phyloP scores from a whole-genome alignment of 169 alveolate species.

The Plasmodium relictum region DNA sequence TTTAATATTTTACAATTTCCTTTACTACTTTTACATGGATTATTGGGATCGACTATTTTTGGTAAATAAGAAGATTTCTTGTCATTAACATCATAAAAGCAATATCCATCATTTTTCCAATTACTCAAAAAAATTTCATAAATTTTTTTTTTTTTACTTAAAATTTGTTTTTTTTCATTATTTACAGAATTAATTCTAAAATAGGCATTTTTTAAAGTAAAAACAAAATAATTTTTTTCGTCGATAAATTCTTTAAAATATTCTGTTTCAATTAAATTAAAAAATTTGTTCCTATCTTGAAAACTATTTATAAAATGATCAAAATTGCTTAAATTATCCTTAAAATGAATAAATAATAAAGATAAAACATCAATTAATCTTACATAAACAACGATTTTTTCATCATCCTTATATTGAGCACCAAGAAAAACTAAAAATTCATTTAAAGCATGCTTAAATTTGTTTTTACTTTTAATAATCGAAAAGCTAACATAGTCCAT shows the following conservation, averaged over 20 bases:
- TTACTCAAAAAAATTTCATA: constrained; percentile 53
- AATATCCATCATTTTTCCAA: constrained; percentile 72
- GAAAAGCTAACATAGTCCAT: constrained; percentile 57
- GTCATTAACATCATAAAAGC: constrained; percentile 41
- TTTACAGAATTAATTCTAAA: constrained; percentile 3
- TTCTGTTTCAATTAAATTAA: constrained; percentile 70
- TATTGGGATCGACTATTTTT: constrained; percentile 23
- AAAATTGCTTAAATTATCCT: constrained; percentile 52
- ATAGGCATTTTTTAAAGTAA: constrained; percentile 37
- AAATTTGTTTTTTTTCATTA: constrained; percentile 37
- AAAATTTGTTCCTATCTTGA: constrained; percentile 68
- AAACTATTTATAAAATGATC: constrained; percentile 65
- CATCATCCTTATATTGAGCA: constrained; percentile 55
- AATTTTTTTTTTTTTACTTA: constrained; percentile 51
- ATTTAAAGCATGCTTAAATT: constrained; percentile 31
- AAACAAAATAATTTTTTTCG: constrained; percentile 52
- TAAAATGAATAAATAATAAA: constrained; percentile 40
- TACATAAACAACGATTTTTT: constrained; percentile 48
- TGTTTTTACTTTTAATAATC: constrained; percentile 44
- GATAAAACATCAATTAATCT: constrained; percentile 69
- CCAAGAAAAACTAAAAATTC: constrained; percentile 69
- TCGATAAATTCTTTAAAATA: constrained; percentile 53
- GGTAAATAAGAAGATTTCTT: constrained; percentile 39
- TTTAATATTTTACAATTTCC: not conserved
- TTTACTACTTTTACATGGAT: not conserved